A percentile compares a stretch with the other conserved stretches of the same genome.
Conservation (phyloP, 306 rosid species). For the Cucurbita argyrosperma region DNA sequence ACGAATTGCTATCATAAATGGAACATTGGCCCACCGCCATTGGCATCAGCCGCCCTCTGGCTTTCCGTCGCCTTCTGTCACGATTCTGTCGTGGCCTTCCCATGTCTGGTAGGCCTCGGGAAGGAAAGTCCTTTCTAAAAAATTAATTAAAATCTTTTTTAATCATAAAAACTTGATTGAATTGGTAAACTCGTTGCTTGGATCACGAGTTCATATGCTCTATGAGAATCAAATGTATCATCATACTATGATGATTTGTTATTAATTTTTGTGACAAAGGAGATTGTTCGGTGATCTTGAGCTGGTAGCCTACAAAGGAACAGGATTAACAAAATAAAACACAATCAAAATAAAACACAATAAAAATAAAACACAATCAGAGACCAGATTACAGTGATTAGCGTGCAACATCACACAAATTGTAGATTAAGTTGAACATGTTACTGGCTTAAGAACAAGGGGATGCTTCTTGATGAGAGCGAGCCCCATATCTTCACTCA, state of each 20-base stretch:
- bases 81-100: background rate
- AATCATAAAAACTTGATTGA: no score
- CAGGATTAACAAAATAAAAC: background rate
- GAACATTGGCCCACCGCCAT: background rate
- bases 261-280: background rate
- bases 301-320: background rate
- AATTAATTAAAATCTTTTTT: no score
- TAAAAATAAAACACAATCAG: background rate
- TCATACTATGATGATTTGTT: background rate
- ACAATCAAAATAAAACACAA: background rate
- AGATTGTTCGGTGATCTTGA: background rate
- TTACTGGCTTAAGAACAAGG: background rate
- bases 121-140: background rate
- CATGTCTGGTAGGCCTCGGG: background rate
- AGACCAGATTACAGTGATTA: background rate
- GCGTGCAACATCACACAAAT: background rate
- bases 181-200: no score
- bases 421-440: background rate
- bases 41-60: background rate
- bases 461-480: background rate
- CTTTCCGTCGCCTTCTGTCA: background rate
- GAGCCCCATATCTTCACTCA: conserved; percentile 12
- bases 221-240: background rate
- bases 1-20: background rate
- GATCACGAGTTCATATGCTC: no score